These are phyloP conservation scores for Suillus plorans DNA, from an alignment of 768 basidiomycete species.

Conservation along the genomic window DNA sequence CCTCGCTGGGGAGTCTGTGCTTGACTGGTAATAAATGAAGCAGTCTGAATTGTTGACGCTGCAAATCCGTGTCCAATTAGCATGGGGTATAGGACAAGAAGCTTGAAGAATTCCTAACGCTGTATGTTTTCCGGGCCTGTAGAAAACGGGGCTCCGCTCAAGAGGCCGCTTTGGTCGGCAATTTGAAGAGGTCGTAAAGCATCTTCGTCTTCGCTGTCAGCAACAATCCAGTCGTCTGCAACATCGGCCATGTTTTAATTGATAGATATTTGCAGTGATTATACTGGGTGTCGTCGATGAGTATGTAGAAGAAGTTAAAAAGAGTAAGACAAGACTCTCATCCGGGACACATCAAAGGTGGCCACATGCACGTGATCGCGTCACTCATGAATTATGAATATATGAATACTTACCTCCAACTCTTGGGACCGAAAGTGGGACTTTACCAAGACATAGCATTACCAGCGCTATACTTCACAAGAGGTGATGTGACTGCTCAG, in stretches of 20 bases:
- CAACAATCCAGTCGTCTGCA: slow-evolving; percentile 42
- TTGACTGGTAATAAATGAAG: slow-evolving; percentile 15
- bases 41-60: slow-evolving; percentile 23
- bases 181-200: background rate
- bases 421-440: too few species aligned
- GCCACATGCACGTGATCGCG: background rate
- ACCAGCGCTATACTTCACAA: too few species aligned
- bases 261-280: background rate
- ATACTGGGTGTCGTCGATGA: background rate
- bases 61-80: background rate
- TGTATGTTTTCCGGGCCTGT: background rate
- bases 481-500: too few species aligned
- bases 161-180: background rate
- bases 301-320: background rate
- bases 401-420: too few species aligned
- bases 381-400: too few species aligned
- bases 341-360: too few species aligned
- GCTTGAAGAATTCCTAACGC: background rate
- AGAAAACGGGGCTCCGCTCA: background rate
- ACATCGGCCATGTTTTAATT: slow-evolving; percentile 8
- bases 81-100: background rate
- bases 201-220: slow-evolving; percentile 47
- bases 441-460: too few species aligned
- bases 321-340: too few species aligned
- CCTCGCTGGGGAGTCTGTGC: slow-evolving; percentile 16